phyloP scores from a whole-genome alignment of 768 basidiomycete genomes.

The Steccherinum ochraceum region DNA sequence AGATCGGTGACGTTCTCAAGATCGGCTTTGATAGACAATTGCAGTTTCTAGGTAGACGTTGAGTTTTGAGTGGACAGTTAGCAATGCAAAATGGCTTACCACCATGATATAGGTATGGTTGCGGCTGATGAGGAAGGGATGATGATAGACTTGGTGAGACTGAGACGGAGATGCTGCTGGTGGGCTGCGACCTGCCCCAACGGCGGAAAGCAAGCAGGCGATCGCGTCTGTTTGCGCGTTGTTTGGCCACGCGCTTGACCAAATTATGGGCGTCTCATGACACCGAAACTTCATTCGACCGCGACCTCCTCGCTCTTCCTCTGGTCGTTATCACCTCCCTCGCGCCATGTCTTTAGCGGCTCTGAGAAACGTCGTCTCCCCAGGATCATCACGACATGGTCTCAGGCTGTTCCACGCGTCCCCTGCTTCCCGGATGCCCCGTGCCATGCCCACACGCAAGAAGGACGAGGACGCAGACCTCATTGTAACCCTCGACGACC shows the following conservation, averaged over 20 bases:
- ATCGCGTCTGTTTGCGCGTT: constrained; percentile 12
- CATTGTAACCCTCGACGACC: background rate
- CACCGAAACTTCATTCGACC: background rate
- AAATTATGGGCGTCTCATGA: background rate
- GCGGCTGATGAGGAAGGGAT: too few species aligned
- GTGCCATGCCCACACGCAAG: constrained; percentile 3
- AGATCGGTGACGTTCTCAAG: constrained; percentile 75
- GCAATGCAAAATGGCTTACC: constrained; percentile 29
- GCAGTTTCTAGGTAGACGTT: constrained; percentile 30
- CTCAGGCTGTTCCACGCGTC: constrained; percentile 22
- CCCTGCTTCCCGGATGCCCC: constrained; percentile 10
- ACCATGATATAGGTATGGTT: too few species aligned
- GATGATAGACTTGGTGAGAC: too few species aligned
- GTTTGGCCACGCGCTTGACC: constrained; percentile 1
- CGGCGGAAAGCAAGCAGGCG: too few species aligned
- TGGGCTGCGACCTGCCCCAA: too few species aligned
- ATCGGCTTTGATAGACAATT: constrained; percentile 70
- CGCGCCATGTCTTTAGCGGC: background rate
- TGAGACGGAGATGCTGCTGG: too few species aligned
- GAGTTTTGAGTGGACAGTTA: constrained; percentile 7
- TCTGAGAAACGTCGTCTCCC: background rate
- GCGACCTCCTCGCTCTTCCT: too few species aligned
- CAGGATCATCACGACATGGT: background rate
- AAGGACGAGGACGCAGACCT: background rate
- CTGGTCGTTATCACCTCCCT: too few species aligned